Conservation (phyloP, 257 asterid genomes). For the Ilex aquifolium region DNA sequence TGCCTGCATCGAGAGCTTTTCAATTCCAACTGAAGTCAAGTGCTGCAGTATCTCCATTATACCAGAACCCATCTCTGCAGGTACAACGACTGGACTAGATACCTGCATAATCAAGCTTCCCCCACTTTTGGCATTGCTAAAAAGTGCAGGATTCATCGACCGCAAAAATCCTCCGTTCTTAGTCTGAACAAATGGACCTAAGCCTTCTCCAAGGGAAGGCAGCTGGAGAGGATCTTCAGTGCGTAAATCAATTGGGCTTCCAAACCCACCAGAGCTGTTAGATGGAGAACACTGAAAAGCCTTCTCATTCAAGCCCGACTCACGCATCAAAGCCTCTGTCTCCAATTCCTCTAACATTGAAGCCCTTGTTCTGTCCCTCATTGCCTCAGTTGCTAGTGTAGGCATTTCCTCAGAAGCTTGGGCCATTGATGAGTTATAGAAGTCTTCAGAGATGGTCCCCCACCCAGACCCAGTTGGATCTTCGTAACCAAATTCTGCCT, state of each 20-base stretch:
- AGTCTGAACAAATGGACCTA: slow-evolving; percentile 77
- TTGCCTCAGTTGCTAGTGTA: slow-evolving; percentile 33
- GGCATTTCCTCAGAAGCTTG: slow-evolving; percentile 29
- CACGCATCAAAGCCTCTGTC: slow-evolving; percentile 78
- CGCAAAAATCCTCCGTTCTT: slow-evolving; percentile 80
- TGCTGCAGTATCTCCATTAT: slow-evolving; percentile 78
- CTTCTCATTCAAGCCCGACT: slow-evolving; percentile 73
- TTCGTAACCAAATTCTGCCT: slow-evolving; percentile 19
- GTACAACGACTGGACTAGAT: slow-evolving; percentile 86
- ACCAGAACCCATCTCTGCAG: slow-evolving; percentile 92
- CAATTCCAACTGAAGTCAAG: slow-evolving; percentile 82
- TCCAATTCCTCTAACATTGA: slow-evolving; percentile 73
- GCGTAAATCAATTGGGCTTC: slow-evolving; percentile 51
- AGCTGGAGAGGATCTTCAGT: slow-evolving; percentile 50
- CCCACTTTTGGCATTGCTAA: slow-evolving; percentile 52
- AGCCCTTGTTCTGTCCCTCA: slow-evolving; percentile 44
- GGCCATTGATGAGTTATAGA: slow-evolving; percentile 19
- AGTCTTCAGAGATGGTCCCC: slow-evolving; percentile 38
- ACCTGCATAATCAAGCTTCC: slow-evolving; percentile 93
- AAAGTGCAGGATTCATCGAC: slow-evolving; percentile 78
- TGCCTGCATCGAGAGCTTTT: slow-evolving; percentile 94
- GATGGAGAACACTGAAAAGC: slow-evolving; percentile 68
- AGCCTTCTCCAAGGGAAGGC: slow-evolving; percentile 77
- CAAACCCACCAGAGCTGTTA: slow-evolving; percentile 46
- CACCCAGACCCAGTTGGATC: slow-evolving; percentile 37